These are phyloP conservation scores for Metschnikowia lochheadii DNA, from an alignment of 805 yeast species.

Conservation along the genomic window DNA sequence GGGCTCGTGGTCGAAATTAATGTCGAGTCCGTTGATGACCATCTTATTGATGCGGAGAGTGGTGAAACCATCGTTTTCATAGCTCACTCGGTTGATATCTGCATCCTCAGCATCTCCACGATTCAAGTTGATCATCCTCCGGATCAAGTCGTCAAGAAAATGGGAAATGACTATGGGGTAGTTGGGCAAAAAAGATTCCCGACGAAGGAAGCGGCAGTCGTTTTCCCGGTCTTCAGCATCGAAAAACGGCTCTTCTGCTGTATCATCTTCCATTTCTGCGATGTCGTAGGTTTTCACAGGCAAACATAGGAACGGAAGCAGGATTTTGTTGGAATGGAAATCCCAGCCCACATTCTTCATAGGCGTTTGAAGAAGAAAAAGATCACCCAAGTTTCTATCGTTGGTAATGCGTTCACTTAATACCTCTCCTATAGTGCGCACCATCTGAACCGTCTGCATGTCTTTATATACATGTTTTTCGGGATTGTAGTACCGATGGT, in stretches of 20 bases:
- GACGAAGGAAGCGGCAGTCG: slow-evolving; percentile 13
- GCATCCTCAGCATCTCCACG: slow-evolving; percentile 41
- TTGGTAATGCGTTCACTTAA: slow-evolving; percentile 20
- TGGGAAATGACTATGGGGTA: slow-evolving; percentile 28
- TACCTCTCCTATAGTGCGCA: slow-evolving; percentile 48
- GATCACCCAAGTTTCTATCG: slow-evolving; percentile 17
- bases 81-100: slow-evolving; percentile 21
- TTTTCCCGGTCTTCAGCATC: slow-evolving; percentile 21
- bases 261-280: slow-evolving; percentile 33
- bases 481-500: slow-evolving; percentile 56
- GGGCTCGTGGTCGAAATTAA: slow-evolving; percentile 32
- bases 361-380: slow-evolving; percentile 12
- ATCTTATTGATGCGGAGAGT: slow-evolving; percentile 23
- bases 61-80: slow-evolving; percentile 36
- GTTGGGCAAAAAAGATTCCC: slow-evolving; percentile 15
- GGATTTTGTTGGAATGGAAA: slow-evolving; percentile 25
- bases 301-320: slow-evolving; percentile 33
- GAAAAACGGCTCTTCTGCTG: slow-evolving; percentile 18
- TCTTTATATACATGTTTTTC: slow-evolving; percentile 50
- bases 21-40: slow-evolving; percentile 32
- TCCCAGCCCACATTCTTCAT: slow-evolving; percentile 29
- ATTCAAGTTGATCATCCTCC: slow-evolving; percentile 30
- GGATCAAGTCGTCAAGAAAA: slow-evolving; percentile 31
- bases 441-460: slow-evolving; percentile 53
- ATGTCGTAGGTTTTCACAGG: slow-evolving; percentile 31